Conservation (phyloP, 306 rosid species). For the Abrus pulchellus region DNA sequence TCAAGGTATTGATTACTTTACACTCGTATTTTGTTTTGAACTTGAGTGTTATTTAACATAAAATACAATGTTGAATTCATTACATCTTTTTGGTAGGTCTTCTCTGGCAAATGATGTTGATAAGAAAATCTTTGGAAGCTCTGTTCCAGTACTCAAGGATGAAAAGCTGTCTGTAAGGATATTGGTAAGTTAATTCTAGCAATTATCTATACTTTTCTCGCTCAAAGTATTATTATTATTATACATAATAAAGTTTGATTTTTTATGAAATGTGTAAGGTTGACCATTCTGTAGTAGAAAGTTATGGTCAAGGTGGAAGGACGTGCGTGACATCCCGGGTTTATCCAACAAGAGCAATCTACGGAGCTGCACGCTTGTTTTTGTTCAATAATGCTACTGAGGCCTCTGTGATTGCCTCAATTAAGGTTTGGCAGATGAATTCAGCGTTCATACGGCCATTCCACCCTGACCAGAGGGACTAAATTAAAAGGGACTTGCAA, state of each 20-base stretch:
- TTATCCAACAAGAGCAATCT: slow-evolving; percentile 86
- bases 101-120: slow-evolving; percentile 74
- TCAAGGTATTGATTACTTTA: slow-evolving; percentile 54
- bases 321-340: slow-evolving; percentile 71
- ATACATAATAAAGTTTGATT: slow-evolving; percentile 12
- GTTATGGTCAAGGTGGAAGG: slow-evolving; percentile 92
- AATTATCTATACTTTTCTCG: neutral
- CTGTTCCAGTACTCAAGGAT: slow-evolving; percentile 69
- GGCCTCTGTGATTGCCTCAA: slow-evolving; percentile 60
- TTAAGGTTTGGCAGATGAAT: slow-evolving; percentile 89
- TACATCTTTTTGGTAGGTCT: slow-evolving; percentile 58
- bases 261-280: slow-evolving; percentile 51
- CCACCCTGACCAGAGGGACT: slow-evolving; percentile 42
- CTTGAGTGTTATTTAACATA: too few relatives aligned
- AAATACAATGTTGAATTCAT: neutral
- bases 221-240: neutral
- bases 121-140: slow-evolving; percentile 65
- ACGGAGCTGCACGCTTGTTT: slow-evolving; percentile 76
- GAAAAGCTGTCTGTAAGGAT: slow-evolving; percentile 74
- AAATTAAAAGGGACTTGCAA: neutral
- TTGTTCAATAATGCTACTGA: slow-evolving; percentile 84
- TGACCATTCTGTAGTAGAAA: slow-evolving; percentile 86
- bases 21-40: neutral
- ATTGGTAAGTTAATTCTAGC: slow-evolving; percentile 62
- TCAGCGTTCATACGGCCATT: slow-evolving; percentile 85